Evolutionary conservation across 345 rosid genomes (phyloP), one percentile per base, ranked within the genome.

Genomic region (Populus pruinosa): DNA sequence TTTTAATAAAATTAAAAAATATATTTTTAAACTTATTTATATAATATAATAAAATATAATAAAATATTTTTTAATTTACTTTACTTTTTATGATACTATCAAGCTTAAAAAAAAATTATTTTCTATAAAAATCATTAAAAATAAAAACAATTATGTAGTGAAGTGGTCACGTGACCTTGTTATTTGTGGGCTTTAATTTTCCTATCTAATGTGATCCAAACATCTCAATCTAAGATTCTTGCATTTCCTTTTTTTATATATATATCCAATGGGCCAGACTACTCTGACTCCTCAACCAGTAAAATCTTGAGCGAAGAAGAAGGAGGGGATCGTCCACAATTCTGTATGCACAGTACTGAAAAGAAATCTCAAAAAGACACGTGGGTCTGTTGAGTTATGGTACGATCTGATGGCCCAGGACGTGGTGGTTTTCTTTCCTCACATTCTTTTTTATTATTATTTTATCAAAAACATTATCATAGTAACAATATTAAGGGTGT

Each of bases 71-170:
- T 4, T 0, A 33, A 33, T 33, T 33, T 33, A 4, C 0, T 33
- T 33, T 33, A 4, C 0, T 33, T 33, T 33, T 33, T 0, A 33
- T 4, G 1, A 33, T 0, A 33, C 0, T 33, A 33, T 0, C 0
- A 4, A 4, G 0, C 0, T 33, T 33, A 33, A 33, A 33, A 33
- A 33, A 33, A 0, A 33, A 33, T 33, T 33, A 33, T 4, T 33
- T 33, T 33, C 0, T 33, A 33, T 33, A 31, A 31, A 31, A 31
- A 2, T 4, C 0, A 33, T 33, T 33, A 33, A 33, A 4, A 33
- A 33, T 33, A 5, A 33, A 33, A 33, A 33, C 0, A 0, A 33
- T 4, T 33, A 4, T 33, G 0, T 33, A 33, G 5, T 33, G 0
- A 10, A 10, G 43, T 8, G 5, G 36, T 5, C 5, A 33, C 36